Base-by-base conservation (phyloP, 257 asterid species). In the Fraxinus excelsior region DNA sequence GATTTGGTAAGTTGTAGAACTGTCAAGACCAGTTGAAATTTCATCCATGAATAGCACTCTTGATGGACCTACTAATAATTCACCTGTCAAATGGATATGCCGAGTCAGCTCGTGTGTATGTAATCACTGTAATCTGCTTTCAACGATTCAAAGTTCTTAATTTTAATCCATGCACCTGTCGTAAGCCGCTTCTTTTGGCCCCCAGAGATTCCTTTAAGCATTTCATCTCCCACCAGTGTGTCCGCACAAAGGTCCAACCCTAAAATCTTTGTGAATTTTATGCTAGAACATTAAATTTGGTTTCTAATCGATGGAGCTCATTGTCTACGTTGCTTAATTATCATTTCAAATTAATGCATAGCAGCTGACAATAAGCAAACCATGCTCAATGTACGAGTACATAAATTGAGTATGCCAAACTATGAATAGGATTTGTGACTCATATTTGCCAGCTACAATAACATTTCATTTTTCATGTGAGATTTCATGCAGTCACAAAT, bases 171-270 rank as follows among this genome's bases (percentile, higher is more conserved):
- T 34, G 74, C 80, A 92, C 98, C 98, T 29, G 97, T 90, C 78
- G 97, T 87, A 75, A 94, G 90, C 80, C 97, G 92, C 87, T 92
- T 94, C 78, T 91, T 94, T 82, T 94, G 99, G 74, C 97, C 99
- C 67, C 99, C 99, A 23, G 99, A 94, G 73, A 94, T 94, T 56
- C 99, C 99, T 79, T 89, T 94, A 65, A 92, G 91, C 97, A 92
- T 94, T 89, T 92, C 97, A 85, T 94, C 97, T 82, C 99, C 99
- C 79, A 90, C 97, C 76, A 83, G 89, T 72, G 96, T 92, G 84
- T 94, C 96, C 75, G 97, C 96, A 73, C 99, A 94, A 53, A 79
- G 77, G 80, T 92, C 96, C 93, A 94, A 83, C 82, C 99, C 99
- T 91, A 94, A 89, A 89, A 94, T 92, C 99, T 94, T 90, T 92